Evolutionary conservation across 768 basidiomycete genomes (phyloP).

Genomic region (Gymnopilus dilepis): DNA sequence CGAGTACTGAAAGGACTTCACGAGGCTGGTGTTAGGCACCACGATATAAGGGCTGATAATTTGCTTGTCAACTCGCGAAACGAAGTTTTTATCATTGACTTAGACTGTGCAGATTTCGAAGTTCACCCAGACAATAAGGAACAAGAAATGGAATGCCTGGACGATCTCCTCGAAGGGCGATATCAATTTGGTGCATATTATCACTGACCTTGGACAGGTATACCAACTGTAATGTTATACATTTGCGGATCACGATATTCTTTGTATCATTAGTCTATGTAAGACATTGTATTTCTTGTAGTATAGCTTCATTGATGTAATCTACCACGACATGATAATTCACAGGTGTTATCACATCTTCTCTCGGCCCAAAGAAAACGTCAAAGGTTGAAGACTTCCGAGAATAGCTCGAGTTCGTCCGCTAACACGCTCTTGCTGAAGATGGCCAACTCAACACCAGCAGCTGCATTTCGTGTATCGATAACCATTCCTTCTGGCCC

Average conservation of each 20-base stretch:
- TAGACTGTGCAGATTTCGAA: conserved; percentile 23
- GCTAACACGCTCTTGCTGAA: not conserved
- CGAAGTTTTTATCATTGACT: conserved; percentile 30
- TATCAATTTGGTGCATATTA: too few relatives aligned
- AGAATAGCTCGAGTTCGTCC: not conserved
- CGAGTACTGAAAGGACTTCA: conserved; percentile 27
- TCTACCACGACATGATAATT: too few relatives aligned
- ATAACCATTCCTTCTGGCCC: conserved; percentile 1
- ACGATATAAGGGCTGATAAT: conserved; percentile 31
- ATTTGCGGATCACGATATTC: too few relatives aligned
- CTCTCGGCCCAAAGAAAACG: too few relatives aligned
- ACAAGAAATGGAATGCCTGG: too few relatives aligned
- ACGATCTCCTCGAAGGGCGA: too few relatives aligned
- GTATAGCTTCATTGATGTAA: too few relatives aligned
- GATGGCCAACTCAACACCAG: not conserved
- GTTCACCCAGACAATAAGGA: too few relatives aligned
- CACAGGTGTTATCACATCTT: too few relatives aligned
- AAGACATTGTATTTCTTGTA: too few relatives aligned
- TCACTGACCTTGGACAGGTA: too few relatives aligned
- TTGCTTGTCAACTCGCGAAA: conserved; percentile 26
- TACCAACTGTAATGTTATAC: too few relatives aligned
- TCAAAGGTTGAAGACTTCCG: not conserved
- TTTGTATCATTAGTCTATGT: not conserved
- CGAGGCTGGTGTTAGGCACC: conserved; percentile 28
- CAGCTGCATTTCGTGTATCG: not conserved